Percentiles rank a stretch among this genome's conserved stretches.
Evolutionary conservation across 495 filamentous ascomycete species (phyloP).

Genomic region (Annulohypoxylon bovei): DNA sequence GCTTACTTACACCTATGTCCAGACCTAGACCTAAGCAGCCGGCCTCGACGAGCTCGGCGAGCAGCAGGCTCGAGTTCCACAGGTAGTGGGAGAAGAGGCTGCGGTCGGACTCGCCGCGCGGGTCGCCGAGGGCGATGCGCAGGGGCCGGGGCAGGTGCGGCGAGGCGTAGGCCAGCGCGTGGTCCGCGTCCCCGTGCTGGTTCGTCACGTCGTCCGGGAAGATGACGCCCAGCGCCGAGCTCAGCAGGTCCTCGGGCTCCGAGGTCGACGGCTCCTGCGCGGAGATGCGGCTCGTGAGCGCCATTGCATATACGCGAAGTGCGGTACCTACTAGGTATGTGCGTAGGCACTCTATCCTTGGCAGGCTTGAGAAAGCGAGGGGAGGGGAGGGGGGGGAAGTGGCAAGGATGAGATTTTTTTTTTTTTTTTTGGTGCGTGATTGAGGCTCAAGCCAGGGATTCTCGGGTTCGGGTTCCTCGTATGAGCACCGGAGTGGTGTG

Average conservation of each 20-base stretch:
- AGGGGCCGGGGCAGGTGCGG: constrained; percentile 59
- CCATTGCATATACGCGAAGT: constrained; percentile 43
- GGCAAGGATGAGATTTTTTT: neutral
- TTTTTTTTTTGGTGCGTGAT: no score
- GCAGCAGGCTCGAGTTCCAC: constrained; percentile 82
- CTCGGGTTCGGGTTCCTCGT: neutral
- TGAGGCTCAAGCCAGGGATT: constrained; percentile 3
- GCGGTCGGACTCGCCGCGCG: constrained; percentile 64
- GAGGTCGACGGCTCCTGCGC: constrained; percentile 44
- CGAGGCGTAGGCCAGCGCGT: constrained; percentile 72
- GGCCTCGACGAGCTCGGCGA: constrained; percentile 74
- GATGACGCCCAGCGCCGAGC: constrained; percentile 70
- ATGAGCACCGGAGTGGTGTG: constrained; percentile 2
- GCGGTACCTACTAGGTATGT: no score
- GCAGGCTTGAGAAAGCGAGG: neutral
- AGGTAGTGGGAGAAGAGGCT: constrained; percentile 83
- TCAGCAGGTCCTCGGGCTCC: constrained; percentile 73
- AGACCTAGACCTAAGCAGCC: constrained; percentile 45
- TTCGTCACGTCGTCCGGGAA: constrained; percentile 79
- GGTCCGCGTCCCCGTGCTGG: constrained; percentile 77
- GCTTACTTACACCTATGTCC: constrained; percentile 1
- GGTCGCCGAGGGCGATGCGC: constrained; percentile 64
- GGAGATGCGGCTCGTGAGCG: constrained; percentile 56
- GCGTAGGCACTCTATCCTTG: neutral
- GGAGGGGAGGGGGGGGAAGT: neutral